Base-by-base conservation (phyloP, 768 basidiomycete genomes). In the Kwoniella heveanensis region DNA sequence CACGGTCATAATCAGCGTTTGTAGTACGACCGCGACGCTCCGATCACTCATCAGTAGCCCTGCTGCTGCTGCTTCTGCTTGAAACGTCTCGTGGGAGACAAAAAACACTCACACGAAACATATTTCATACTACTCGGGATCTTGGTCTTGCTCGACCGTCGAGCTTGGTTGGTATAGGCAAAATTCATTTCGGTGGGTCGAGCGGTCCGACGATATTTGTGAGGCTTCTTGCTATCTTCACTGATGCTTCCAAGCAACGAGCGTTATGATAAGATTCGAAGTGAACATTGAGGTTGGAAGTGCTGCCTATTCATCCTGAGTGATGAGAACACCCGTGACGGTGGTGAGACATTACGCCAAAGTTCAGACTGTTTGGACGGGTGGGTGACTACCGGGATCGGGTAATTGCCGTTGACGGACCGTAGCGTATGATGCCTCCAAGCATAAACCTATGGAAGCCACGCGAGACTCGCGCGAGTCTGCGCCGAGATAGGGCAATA, bases 81-180 rank as follows among this genome's bases (percentile, higher is more conserved):
- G n/a, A n/a, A n/a, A n/a, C n/a, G n/a, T n/a, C n/a, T n/a, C n/a
- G n/a, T n/a, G n/a, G n/a, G n/a, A n/a, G n/a, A n/a, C n/a, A n/a
- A n/a, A n/a, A n/a, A n/a, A n/a, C 48, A 52, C 58, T 52, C 50
- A 60, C 58, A 60, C 9, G 50, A 49, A 8, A 60, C 58, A 27
- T 60, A 60, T 52, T 60, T 60, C 30, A 49, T 50, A 27, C 58
- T 60, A 36, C 58, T 60, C 2, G 58, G 58, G 15, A 60, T 51
- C 26, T 60, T 60, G 32, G 58, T 60, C 21, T 60, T 60, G 21
- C 48, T 50, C 50, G 58, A 60, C 27, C 58, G 37, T 25, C 58
- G 49, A 26, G 58, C 58, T 37, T 60, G 58, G 21, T 51, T 52
- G 19, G 58, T 60, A 21, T 60, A 60, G 5, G 58, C 58, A 26